Conservation (phyloP, 495 filamentous ascomycete species). For the Podospora comata region DNA sequence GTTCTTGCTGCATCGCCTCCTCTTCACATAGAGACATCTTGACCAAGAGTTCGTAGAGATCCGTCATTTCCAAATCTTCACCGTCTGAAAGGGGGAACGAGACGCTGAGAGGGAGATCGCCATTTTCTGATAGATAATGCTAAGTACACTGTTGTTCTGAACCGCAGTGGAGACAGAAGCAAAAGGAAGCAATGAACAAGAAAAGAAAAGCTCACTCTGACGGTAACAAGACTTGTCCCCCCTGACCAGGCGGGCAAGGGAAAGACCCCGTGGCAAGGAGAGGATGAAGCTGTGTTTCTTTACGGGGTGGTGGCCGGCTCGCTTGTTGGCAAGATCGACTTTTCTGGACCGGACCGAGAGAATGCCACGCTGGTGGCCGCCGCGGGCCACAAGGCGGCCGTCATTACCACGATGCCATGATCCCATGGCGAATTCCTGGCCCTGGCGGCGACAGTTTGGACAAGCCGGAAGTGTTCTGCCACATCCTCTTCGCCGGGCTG, state of each 20-base stretch:
- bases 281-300: constrained; percentile 7
- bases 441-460: constrained; percentile 8
- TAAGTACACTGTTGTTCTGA: constrained; percentile 1
- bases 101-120: constrained; percentile 1
- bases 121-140: constrained; percentile 4
- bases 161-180: neutral
- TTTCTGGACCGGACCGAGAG: constrained; percentile 13
- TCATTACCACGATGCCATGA: constrained; percentile 9
- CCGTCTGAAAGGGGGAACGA: neutral
- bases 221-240: constrained; percentile 8
- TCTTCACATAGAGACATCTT: constrained; percentile 9
- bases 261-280: constrained; percentile 11
- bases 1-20: neutral
- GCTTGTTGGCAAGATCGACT: constrained; percentile 8
- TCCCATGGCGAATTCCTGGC: neutral
- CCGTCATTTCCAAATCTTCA: constrained; percentile 9
- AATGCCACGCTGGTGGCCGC: constrained; percentile 10
- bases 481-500: constrained; percentile 12
- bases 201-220: constrained; percentile 8
- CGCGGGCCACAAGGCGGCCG: constrained; percentile 6
- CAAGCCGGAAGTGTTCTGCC: constrained; percentile 5
- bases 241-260: constrained; percentile 10
- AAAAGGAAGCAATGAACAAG: constrained; percentile 5
- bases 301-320: neutral
- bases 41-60: constrained; percentile 10